These are phyloP conservation scores for cucumber (Cucumis sativus) DNA, from an alignment of 306 rosid species.

Conservation along the genomic window DNA sequence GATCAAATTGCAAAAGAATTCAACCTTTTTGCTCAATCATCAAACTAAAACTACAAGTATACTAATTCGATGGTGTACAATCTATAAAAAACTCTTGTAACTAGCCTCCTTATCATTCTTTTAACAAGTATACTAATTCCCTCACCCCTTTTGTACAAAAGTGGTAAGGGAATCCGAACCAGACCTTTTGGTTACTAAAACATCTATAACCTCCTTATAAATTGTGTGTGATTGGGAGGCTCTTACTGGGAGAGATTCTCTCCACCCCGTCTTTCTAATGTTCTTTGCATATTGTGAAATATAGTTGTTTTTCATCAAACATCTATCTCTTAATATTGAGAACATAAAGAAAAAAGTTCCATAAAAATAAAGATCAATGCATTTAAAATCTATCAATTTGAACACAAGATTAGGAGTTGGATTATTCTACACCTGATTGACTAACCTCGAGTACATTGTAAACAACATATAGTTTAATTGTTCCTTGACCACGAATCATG, in stretches of 20 bases:
- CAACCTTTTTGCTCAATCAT: neutral
- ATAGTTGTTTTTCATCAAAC: neutral
- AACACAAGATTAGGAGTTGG: neutral
- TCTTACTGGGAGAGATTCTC: neutral
- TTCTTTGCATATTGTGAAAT: neutral
- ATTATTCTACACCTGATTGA: conserved; percentile 14
- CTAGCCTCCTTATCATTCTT: neutral
- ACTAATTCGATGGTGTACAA: neutral
- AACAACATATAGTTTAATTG: conserved; percentile 84
- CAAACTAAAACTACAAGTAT: neutral
- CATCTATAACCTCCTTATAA: neutral
- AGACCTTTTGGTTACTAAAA: too few relatives aligned
- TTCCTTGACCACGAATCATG: conserved; percentile 99
- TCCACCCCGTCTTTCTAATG: neutral
- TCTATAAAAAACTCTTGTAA: neutral
- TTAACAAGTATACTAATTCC: too few relatives aligned
- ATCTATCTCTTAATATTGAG: neutral
- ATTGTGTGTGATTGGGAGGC: neutral
- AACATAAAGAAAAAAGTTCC: neutral
- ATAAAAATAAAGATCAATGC: neutral
- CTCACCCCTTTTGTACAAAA: too few relatives aligned
- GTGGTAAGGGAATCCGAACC: too few relatives aligned
- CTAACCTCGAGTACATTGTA: conserved; percentile 93
- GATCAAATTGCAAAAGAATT: neutral
- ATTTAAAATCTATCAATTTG: neutral